Base-by-base conservation (phyloP, 176 grass and related monocot genomes). In the Zoysia pacifica region DNA sequence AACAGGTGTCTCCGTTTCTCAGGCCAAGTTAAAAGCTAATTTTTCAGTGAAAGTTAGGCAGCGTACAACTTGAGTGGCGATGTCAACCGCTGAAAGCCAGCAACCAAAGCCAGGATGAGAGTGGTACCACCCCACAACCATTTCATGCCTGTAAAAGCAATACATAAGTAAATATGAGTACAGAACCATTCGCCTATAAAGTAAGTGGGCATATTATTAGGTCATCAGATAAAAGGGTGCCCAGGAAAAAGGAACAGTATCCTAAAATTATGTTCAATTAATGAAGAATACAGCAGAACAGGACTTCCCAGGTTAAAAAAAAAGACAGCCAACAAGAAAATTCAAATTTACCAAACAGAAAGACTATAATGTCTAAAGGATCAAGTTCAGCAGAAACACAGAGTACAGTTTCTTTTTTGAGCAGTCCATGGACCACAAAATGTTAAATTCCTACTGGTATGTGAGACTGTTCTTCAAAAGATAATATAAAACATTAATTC, bases 21-120 rank as follows among this genome's bases (percentile, higher is more conserved):
- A 28, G 55, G 52, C 3, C 11, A 81, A 50, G 68, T 62, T 73
- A 41, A 40, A 50, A 40, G 10, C 6, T 6, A 42, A 36, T 39
- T 67, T 75, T 61, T 67, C 69, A 73, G 40, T 55, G 36, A 70
- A 39, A 64, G 56, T 53, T 62, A 15, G 54, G 36, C 28, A 7
- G 2, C 63, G 80, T 39, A 86, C 91, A 86, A 93, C 91, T 68
- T 97, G 94, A 43, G 94, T 93, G 78, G 93, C 93, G 81, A 97
- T 97, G 75, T 93, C 94, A 70, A 97, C 94, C 66, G 91, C 91
- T 63, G 91, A 97, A 73, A 97, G 94, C 91, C 94, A 97, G 74
- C 94, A 97, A 85, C 94, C 94, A 81, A 97, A 97, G 16, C 28
- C 28, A 28, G 28, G 28, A 28, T 28, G 28, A 28, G 28, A 28